Evolutionary conservation across 441 rosid genomes (phyloP).

Genomic region (Croton laevigatus): DNA sequence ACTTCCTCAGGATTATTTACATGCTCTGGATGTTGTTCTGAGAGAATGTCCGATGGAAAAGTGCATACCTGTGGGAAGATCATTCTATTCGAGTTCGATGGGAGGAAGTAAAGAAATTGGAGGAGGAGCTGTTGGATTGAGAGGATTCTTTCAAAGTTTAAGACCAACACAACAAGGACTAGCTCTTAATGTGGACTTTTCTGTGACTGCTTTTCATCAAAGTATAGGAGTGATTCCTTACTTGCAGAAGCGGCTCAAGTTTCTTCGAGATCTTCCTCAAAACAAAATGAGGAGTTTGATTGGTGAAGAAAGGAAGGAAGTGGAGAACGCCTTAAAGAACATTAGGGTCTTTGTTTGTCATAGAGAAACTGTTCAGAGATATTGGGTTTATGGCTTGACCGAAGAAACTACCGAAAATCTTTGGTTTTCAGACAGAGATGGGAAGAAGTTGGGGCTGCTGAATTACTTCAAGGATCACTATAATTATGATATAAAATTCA

Average conservation of each 20-base stretch:
- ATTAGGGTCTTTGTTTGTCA: conserved; percentile 89
- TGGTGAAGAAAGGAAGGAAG: conserved; percentile 76
- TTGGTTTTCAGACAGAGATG: conserved; percentile 82
- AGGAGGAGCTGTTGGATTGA: conserved; percentile 83
- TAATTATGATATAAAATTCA: conserved; percentile 62
- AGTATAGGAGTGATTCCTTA: conserved; percentile 87
- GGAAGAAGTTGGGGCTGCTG: conserved; percentile 65
- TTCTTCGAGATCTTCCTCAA: conserved; percentile 71
- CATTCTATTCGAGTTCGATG: conserved; percentile 77
- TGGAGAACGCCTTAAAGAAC: conserved; percentile 77
- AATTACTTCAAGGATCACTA: conserved; percentile 89
- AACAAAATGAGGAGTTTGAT: conserved; percentile 60
- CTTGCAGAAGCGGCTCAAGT: conserved; percentile 81
- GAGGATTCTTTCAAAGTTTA: conserved; percentile 95
- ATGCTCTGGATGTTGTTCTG: conserved; percentile 89
- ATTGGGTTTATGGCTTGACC: conserved; percentile 78
- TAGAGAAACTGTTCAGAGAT: conserved; percentile 88
- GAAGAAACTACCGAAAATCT: conserved; percentile 68
- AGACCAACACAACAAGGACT: conserved; percentile 93
- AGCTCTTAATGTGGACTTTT: conserved; percentile 85
- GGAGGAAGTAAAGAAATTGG: conserved; percentile 80
- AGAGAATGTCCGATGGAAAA: conserved; percentile 84
- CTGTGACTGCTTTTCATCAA: conserved; percentile 87
- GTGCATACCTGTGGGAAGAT: conserved; percentile 70
- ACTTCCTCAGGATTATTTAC: conserved; percentile 87